Base-by-base conservation (phyloP, 352 stramenopile species). In the Pythium aphanidermatum region DNA sequence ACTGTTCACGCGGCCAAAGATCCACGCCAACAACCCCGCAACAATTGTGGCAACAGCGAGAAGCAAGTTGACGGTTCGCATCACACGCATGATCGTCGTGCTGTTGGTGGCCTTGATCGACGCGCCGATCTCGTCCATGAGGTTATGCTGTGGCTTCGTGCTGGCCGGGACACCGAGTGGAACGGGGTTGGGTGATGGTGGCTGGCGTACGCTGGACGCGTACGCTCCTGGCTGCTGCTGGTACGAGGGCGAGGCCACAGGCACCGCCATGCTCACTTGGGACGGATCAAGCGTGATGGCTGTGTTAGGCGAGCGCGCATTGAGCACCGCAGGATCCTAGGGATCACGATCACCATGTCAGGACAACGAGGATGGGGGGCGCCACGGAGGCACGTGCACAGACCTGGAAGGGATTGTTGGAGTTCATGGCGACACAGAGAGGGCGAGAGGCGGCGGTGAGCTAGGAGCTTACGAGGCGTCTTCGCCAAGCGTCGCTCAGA, bases 51-150 rank as follows among this genome's bases (percentile, higher is more conserved):
- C 58, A 8, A 74, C 60, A n/a, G 76, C 82, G 33, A 93, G 72
- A 29, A 90, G 52, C 38, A 93, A 42, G 51, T 93, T 93, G 10
- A 86, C 45, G 8, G 68, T 66, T 25, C 81, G 74, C 82, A 93
- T 93, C 19, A 92, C 51, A 20, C 73, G 69, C 41, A 93, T 46
- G 45, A 93, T 91, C 38, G 75, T 90, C 42, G 80, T 71, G 52
- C 68, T 80, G 58, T 90, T 88, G 34, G 79, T 90, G 35, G 78
- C 61, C 57, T 90, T 90, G 64, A 93, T 93, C 58, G 75, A 82
- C 24, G 58, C 57, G 43, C 79, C 73, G 31, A 93, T 83, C 51
- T 91, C 78, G 46, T 93, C 76, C 76, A 93, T 93, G 31, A 93
- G 71, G 51, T 91, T 92, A 16, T 52, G 35, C 44, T 68, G 66